These are phyloP conservation scores for Kingdonia uniflora DNA, from an alignment of 164 flowering plant species.

Conservation along the genomic window DNA sequence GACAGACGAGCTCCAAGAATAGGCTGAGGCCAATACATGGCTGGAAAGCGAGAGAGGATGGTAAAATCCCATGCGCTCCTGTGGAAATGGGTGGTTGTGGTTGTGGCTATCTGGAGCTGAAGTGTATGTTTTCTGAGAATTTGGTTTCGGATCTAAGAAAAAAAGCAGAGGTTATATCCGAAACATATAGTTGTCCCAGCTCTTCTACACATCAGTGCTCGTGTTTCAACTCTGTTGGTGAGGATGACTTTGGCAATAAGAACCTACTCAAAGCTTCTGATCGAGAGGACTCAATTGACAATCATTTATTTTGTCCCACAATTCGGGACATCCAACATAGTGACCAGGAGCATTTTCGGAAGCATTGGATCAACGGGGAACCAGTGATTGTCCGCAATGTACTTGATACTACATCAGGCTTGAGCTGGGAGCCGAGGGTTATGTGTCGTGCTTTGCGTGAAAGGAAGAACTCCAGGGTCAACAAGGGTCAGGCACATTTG, in stretches of 20 bases:
- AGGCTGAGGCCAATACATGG: conserved; percentile 3
- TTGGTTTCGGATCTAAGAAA: conserved; percentile 51
- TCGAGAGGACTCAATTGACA: not conserved
- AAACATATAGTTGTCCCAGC: not conserved
- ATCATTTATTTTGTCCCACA: not conserved
- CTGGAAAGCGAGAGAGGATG: conserved; percentile 20
- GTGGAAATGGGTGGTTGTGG: conserved; percentile 61
- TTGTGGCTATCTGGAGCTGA: conserved; percentile 35
- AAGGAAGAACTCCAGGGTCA: conserved; percentile 14
- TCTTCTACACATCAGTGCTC: not conserved
- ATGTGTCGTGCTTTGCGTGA: conserved; percentile 46
- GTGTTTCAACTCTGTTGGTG: not conserved
- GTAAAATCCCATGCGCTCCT: conserved; percentile 53
- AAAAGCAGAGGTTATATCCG: not conserved
- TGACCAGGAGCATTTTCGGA: not conserved
- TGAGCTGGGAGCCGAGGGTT: conserved; percentile 6
- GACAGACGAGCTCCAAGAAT: not conserved
- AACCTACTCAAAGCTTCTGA: not conserved
- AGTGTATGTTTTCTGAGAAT: conserved; percentile 37
- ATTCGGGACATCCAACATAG: not conserved
- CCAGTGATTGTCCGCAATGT: not conserved
- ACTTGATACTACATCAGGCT: too few species aligned
- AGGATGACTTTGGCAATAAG: not conserved
- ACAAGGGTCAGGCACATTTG: conserved; percentile 13
- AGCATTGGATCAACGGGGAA: not conserved